A percentile compares a stretch with the other conserved stretches of the same genome.
Conservation (phyloP, 371 early-diverging fungal species). For the Capillidium rhysosporum region DNA sequence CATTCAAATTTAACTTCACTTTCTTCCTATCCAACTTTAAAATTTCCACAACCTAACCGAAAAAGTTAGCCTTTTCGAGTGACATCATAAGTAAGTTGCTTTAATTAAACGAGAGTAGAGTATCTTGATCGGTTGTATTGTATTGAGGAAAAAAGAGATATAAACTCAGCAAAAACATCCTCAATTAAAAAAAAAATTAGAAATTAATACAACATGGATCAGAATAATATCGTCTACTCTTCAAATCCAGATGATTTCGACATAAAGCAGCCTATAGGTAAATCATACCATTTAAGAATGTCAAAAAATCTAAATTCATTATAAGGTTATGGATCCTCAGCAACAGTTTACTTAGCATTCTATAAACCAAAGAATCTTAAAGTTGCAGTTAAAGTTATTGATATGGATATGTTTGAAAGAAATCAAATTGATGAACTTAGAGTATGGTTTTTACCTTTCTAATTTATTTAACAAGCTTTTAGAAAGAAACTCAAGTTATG, state of each 20-base stretch:
- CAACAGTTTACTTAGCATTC: conserved; percentile 57
- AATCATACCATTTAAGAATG: not conserved
- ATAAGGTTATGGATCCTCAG: conserved; percentile 70
- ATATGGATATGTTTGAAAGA: conserved; percentile 80
- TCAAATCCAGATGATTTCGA: conserved; percentile 1
- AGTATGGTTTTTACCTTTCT: conserved; percentile 17
- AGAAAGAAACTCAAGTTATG: conserved; percentile 78
- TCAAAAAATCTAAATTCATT: not conserved
- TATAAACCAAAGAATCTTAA: conserved; percentile 47
- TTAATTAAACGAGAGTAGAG: too few relatives aligned
- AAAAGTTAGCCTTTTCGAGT: too few relatives aligned
- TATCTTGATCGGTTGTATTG: too few relatives aligned
- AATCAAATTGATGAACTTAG: conserved; percentile 84
- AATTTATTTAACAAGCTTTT: not conserved
- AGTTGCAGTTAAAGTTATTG: conserved; percentile 75
- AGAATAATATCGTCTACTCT: not conserved
- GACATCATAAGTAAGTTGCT: too few relatives aligned
- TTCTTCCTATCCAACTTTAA: too few relatives aligned
- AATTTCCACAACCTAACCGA: too few relatives aligned
- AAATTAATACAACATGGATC: too few relatives aligned
- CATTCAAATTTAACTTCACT: too few relatives aligned
- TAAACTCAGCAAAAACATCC: too few relatives aligned
- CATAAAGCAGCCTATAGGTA: not conserved
- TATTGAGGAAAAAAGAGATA: too few relatives aligned
- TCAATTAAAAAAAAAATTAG: too few relatives aligned